Percentiles rank a stretch among this genome's conserved stretches.
Evolutionary conservation across 2,329 filamentous ascomycete genomes (phyloP).

Genomic region (Cryphonectria japonica): DNA sequence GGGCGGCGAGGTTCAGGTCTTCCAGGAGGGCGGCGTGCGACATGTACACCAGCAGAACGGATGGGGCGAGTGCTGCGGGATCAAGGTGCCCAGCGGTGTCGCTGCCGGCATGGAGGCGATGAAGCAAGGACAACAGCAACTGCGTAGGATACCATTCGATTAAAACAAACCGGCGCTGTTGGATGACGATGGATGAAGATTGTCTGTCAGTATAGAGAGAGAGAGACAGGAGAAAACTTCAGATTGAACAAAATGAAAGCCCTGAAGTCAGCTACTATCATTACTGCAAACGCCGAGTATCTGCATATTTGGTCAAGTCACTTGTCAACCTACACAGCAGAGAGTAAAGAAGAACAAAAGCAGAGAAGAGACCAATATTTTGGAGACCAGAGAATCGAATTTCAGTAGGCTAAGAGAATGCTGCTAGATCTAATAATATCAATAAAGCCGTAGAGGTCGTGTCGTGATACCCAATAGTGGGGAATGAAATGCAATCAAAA

Average conservation of each 20-base stretch:
- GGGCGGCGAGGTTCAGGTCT: conserved; percentile 64
- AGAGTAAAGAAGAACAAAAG: background rate
- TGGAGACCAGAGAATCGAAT: conserved; percentile 5
- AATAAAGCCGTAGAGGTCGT: background rate
- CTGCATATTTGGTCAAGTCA: background rate
- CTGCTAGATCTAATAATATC: background rate
- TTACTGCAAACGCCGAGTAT: background rate
- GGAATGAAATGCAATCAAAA: background rate
- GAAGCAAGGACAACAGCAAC: conserved; percentile 65
- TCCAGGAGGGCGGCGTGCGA: conserved; percentile 64
- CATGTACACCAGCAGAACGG: conserved; percentile 72
- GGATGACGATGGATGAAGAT: background rate
- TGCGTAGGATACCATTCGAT: conserved; percentile 82
- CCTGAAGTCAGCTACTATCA: background rate
- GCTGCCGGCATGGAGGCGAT: conserved; percentile 88
- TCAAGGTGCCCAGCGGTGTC: conserved; percentile 92
- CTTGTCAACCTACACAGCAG: background rate
- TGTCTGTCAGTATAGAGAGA: background rate
- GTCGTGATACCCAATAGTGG: background rate
- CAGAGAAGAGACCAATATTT: background rate
- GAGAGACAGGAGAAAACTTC: too few relatives aligned
- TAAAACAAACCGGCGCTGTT: conserved; percentile 42
- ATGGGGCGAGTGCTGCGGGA: conserved; percentile 98
- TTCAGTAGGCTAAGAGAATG: conserved; percentile 9
- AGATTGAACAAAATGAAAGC: too few relatives aligned